These are phyloP conservation scores for Phalaenopsis equestris DNA, from an alignment of 106 monocot genomes.

Conservation along the genomic window DNA sequence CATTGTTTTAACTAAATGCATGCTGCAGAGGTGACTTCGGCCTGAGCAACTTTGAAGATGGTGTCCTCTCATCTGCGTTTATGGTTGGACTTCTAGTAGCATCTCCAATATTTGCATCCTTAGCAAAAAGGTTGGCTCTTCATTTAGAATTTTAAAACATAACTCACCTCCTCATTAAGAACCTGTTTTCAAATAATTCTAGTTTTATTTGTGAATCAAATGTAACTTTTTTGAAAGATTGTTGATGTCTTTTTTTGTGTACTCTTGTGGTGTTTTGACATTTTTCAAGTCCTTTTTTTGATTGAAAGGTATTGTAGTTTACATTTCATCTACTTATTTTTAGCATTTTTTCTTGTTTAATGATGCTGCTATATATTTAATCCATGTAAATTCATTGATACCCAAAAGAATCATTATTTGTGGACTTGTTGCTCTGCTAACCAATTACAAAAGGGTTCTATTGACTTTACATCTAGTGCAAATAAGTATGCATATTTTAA, in stretches of 20 bases:
- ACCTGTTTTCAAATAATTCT: neutral
- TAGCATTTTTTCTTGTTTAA: neutral
- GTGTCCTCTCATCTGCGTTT: slow-evolving; percentile 90
- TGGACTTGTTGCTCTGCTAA: too few species aligned
- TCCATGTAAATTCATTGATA: too few species aligned
- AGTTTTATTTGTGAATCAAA: neutral
- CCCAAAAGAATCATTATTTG: too few species aligned
- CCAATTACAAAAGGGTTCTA: too few species aligned
- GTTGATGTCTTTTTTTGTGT: neutral
- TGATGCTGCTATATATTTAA: too few species aligned
- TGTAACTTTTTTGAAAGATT: neutral
- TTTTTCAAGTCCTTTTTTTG: neutral
- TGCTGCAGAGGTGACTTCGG: slow-evolving; percentile 79
- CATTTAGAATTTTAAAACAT: neutral
- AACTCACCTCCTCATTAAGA: neutral
- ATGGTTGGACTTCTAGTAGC: slow-evolving; percentile 94
- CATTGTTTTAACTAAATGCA: neutral
- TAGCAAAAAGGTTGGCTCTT: slow-evolving; percentile 69
- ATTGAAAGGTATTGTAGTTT: neutral
- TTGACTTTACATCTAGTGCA: too few species aligned
- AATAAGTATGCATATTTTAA: too few species aligned
- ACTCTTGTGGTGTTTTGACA: neutral
- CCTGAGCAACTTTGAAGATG: slow-evolving; percentile 90
- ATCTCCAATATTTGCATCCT: slow-evolving; percentile 91
- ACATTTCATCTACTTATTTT: neutral